Evolutionary conservation across 2,329 filamentous ascomycete species (phyloP).

Genomic region (Cladosporium sp.): DNA sequence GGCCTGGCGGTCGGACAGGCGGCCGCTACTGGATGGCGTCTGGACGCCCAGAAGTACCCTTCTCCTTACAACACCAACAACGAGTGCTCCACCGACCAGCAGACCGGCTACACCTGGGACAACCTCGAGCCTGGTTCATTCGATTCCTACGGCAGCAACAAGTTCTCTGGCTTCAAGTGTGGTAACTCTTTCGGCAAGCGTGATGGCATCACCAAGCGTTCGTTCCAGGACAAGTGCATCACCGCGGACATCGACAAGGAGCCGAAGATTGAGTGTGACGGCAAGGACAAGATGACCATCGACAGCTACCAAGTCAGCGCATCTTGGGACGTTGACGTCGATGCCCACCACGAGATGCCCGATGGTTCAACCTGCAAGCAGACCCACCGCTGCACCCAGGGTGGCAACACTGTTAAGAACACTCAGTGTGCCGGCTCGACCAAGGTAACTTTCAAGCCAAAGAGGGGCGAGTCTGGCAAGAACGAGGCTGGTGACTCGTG

Average conservation of each 20-base stretch:
- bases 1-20: slow-evolving; percentile 49
- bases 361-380: slow-evolving; percentile 83
- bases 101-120: slow-evolving; percentile 70
- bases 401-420: slow-evolving; percentile 74
- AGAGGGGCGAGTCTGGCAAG: slow-evolving; percentile 32
- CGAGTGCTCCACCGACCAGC: slow-evolving; percentile 71
- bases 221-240: slow-evolving; percentile 47
- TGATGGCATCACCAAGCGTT: slow-evolving; percentile 53
- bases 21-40: slow-evolving; percentile 53
- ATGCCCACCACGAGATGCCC: slow-evolving; percentile 85
- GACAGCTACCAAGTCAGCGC: slow-evolving; percentile 70
- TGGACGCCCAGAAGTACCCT: slow-evolving; percentile 58
- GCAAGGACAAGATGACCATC: slow-evolving; percentile 69
- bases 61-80: slow-evolving; percentile 75
- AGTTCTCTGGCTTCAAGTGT: slow-evolving; percentile 74
- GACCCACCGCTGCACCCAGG: slow-evolving; percentile 65
- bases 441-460: slow-evolving; percentile 69
- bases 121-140: slow-evolving; percentile 65
- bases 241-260: slow-evolving; percentile 49
- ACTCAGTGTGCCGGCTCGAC: slow-evolving; percentile 89
- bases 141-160: slow-evolving; percentile 68
- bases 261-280: slow-evolving; percentile 48
- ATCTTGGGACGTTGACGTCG: slow-evolving; percentile 74
- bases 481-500: slow-evolving; percentile 61
- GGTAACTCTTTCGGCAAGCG: slow-evolving; percentile 62